Evolutionary conservation across 768 basidiomycete genomes (phyloP).

Genomic region (Tricholoma hemisulphureum): DNA sequence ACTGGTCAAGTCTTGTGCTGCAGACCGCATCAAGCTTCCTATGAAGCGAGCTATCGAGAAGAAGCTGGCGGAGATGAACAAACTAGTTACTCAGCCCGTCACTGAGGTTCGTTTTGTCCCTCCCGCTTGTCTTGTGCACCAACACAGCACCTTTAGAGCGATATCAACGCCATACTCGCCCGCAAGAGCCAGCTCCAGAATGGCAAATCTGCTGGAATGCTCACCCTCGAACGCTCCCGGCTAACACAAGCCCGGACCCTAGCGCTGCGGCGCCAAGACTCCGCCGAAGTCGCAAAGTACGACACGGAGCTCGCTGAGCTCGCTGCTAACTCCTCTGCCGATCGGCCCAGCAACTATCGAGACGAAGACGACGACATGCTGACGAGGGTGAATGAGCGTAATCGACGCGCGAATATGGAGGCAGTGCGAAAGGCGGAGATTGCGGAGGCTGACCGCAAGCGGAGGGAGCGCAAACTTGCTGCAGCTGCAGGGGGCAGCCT

Average conservation of each 20-base stretch:
- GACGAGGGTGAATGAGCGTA: constrained; percentile 85
- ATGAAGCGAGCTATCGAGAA: constrained; percentile 62
- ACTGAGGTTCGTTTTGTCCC: constrained; percentile 66
- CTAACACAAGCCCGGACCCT: constrained; percentile 72
- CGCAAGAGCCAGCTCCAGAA: constrained; percentile 52
- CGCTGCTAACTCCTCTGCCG: constrained; percentile 17
- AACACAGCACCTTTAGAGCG: constrained; percentile 52
- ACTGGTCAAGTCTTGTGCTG: constrained; percentile 40
- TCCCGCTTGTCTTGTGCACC: constrained; percentile 3
- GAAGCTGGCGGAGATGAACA: constrained; percentile 62
- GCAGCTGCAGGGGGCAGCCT: constrained; percentile 36
- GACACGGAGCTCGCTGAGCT: constrained; percentile 64
- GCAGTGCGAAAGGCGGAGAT: constrained; percentile 76
- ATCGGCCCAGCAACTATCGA: constrained; percentile 9
- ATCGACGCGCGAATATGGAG: constrained; percentile 81
- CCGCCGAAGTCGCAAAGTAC: constrained; percentile 55
- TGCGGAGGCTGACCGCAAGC: constrained; percentile 64
- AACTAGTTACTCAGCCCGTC: constrained; percentile 56
- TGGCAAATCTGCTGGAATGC: constrained; percentile 32
- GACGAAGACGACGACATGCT: constrained; percentile 49
- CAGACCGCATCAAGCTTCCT: constrained; percentile 64
- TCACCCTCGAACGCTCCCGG: constrained; percentile 61
- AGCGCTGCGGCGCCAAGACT: constrained; percentile 73
- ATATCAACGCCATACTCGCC: constrained; percentile 75
- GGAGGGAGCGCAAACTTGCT: constrained; percentile 61